Evolutionary conservation across 2,329 filamentous ascomycete species (phyloP), one percentile per base, ranked within the genome.

Genomic region (Colletotrichum chrysophilum): DNA sequence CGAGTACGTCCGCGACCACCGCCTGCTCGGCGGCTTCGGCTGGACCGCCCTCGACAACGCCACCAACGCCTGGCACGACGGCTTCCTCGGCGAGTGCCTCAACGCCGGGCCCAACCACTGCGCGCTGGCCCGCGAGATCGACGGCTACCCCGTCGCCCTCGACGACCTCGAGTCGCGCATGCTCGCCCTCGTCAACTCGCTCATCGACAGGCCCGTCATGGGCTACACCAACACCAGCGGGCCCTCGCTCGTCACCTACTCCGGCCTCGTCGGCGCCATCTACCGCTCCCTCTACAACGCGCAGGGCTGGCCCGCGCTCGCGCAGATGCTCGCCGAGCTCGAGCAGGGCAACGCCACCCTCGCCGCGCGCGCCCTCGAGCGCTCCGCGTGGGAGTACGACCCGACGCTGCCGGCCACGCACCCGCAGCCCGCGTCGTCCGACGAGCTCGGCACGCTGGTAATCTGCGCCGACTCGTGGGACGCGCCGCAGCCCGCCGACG

Each of bases 21-120:
- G 88, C 10, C 74, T 84, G 8, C 81, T 88, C 3, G 88, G 85
- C 14, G 87, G 87, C 0, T 89, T 88, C 73, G 88, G 87, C 6
- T 87, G 84, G 83, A 85, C 86, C 1, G 84, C 87, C 5, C 82
- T 89, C 6, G 88, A 89, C 71, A 89, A 89, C 75, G 85, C 82
- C 8, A 89, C 88, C 1, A 80, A 89, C 75, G 87, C 87, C 2
- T 89, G 87, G 86, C 83, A 81, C 28, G 87, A 89, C 71, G 88
- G 88, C 16, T 89, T 90, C 66, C 80, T 90, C 4, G 87, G 87
- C 26, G 88, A 89, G 76, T 90, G 88, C 60, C 58, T 89, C 66
- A 84, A 85, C 4, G 88, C 88, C 8, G 88, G 88, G 0, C 86
- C 86, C 2, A 79, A 86, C 5, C 78, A 87, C 74, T 90, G 88